Base-by-base conservation (phyloP, 768 basidiomycete species). In the Lactarius quietus region DNA sequence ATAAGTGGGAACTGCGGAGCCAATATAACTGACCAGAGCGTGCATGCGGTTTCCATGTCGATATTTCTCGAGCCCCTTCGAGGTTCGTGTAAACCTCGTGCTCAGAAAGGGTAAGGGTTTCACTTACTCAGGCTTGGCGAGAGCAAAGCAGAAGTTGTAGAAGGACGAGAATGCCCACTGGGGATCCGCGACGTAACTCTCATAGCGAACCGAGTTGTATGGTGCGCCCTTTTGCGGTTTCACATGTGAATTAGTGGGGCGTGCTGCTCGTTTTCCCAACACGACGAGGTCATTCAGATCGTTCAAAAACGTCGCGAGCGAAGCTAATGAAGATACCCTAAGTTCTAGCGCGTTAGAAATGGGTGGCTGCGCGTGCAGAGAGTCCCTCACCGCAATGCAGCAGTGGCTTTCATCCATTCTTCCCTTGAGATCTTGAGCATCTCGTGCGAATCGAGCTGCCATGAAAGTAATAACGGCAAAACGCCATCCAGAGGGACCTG, bases 41-140 rank as follows among this genome's bases (percentile, higher is more conserved):
- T 87, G 20, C 79, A 76, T 9, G 90, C 86, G 29, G 86, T 90
- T 87, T 93, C 90, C 81, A 93, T 89, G 59, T 92, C 90, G 67
- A 92, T 85, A 72, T 90, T 92, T 68, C 86, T 82, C 23, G 85
- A 84, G 73, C 84, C 82, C 73, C 90, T 92, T 61, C 28, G 48
- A 38, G 57, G 29, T 5, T 39, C n/a, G 33, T 17, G 54, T 38
- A 33, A 59, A 41, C 45, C 7, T 43, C 33, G 28, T n/a, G 14
- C 9, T 39, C 31, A 7, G 53, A 54, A 9, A 12, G 53, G 43
- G n/a, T 15, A 57, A 35, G 39, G 43, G 43, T n/a, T 23, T 53
- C 9, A 82, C 88, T 73, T 75, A 93, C 89, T 84, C 81, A 33
- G 85, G 82, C 75, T 92, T 93, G 33, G 86, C 84, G 59, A 92